Percentiles rank a stretch among this genome's conserved stretches.
Conservation (phyloP, 2,329 filamentous ascomycete genomes). For the Sporothrix sp. region DNA sequence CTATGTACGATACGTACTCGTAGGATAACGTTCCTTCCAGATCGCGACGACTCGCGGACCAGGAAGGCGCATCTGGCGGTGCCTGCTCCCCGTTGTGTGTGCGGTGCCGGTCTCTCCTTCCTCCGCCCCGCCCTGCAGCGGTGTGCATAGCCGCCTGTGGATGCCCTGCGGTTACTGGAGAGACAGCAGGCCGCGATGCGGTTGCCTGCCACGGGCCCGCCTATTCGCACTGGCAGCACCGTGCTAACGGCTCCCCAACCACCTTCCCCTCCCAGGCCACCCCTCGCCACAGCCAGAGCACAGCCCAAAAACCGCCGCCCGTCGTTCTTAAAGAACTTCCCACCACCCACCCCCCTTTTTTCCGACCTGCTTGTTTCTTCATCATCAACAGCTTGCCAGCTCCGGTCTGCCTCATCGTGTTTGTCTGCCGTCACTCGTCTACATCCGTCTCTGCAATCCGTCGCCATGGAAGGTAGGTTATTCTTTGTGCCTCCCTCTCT, state of each 20-base stretch:
- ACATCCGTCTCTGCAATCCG: conserved; percentile 31
- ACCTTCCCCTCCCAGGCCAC: not conserved
- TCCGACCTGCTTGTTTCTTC: conserved; percentile 27
- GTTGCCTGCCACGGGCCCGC: too few relatives aligned
- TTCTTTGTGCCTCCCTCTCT: not conserved
- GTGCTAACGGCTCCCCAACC: too few relatives aligned
- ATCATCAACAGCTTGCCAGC: conserved; percentile 18
- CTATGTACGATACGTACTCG: not conserved
- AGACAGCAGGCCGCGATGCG: too few relatives aligned
- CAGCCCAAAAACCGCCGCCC: conserved; percentile 3
- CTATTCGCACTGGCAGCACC: too few relatives aligned
- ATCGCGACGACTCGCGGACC: too few relatives aligned
- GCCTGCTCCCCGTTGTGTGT: too few relatives aligned
- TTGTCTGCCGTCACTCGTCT: conserved; percentile 19
- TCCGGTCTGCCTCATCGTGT: conserved; percentile 25
- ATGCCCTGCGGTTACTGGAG: too few relatives aligned
- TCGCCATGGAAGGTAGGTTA: conserved; percentile 45
- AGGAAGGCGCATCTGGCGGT: too few relatives aligned
- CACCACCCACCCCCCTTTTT: conserved; percentile 24
- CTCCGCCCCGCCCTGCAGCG: too few relatives aligned
- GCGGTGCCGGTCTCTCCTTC: too few relatives aligned
- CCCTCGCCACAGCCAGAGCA: not conserved
- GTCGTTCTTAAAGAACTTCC: conserved; percentile 10
- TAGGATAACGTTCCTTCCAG: too few relatives aligned
- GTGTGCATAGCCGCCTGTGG: too few relatives aligned